Evolutionary conservation across 441 rosid species (phyloP), one percentile per base, ranked within the genome.

Genomic region (Bruguiera hainesii): DNA sequence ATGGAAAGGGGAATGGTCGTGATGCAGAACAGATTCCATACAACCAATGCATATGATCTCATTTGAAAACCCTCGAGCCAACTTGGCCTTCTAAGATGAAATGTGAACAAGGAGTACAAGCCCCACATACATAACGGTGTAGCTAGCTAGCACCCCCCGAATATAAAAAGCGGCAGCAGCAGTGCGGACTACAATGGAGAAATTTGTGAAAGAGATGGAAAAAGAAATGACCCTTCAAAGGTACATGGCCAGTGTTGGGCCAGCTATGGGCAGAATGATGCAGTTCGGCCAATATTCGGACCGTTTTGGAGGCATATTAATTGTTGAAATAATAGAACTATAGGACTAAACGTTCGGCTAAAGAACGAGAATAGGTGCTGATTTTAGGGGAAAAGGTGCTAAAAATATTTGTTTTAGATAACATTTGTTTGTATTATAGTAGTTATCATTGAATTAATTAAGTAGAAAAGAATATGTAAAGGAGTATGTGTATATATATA

Each of bases 271-370:
- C 85, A 73, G 73, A 75, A 77, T 75, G 73, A 73, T 80, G 74
- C 61, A 61, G 69, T 59, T 59, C 69, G 74, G 71, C 60, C 64
- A 56, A 48, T 8, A 33, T 33, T 65, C 73, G 67, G 69, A 58
- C 70, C 74, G 71, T 62, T 62, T 63, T 33, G 67, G 71, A 65
- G 62, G 71, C 63, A 69, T 66, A 33, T 67, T 68, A 62, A 71
- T 73, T 73, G 59, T 65, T 83, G 81, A 81, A 76, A 75, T 80
- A 80, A 78, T 69, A 83, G 79, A 77, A 80, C 80, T 64, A 79
- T 79, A 60, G 69, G 69, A 74, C 58, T 65, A 71, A 66, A 78
- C 1, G 39, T 35, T 50, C 74, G 72, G 57, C 60, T 64, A 62
- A 73, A 73, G 72, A 51, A 60, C 50, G 65, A 66, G 67, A 76